These are phyloP conservation scores for Rhodotorula sphaerocarpa DNA, from an alignment of 768 basidiomycete genomes.

Conservation along the genomic window DNA sequence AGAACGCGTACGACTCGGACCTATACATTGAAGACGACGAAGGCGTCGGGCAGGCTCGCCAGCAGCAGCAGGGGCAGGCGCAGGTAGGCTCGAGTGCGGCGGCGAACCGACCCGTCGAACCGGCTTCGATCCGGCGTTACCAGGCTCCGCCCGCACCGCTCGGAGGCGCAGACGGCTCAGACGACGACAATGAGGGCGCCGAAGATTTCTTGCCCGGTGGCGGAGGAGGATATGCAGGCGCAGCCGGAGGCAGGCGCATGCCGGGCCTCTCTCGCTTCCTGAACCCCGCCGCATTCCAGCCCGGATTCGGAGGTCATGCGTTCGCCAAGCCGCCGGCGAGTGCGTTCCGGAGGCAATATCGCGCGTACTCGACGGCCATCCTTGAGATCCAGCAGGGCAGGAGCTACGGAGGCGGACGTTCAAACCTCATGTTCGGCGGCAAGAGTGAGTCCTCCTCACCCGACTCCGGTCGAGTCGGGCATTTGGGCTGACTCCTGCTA, in stretches of 20 bases:
- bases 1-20: slow-evolving; percentile 28
- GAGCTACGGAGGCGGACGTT: slow-evolving; percentile 51
- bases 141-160: slow-evolving; percentile 20
- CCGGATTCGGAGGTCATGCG: slow-evolving; percentile 36
- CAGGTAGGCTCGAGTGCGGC: too few species aligned
- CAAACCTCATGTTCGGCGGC: slow-evolving; percentile 90
- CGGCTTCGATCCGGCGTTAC: slow-evolving; percentile 18
- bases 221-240: slow-evolving; percentile 6
- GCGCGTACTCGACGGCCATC: slow-evolving; percentile 47
- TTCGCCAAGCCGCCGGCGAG: slow-evolving; percentile 50
- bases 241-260: not conserved
- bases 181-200: slow-evolving; percentile 15
- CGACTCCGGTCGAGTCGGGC: too few species aligned
- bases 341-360: slow-evolving; percentile 83
- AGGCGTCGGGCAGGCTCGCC: not conserved
- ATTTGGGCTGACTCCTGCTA: not conserved
- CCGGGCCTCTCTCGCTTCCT: slow-evolving; percentile 20
- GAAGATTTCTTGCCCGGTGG: too few species aligned
- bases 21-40: slow-evolving; percentile 30
- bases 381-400: slow-evolving; percentile 39
- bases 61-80: slow-evolving; percentile 1
- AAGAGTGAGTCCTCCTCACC: slow-evolving; percentile 64
- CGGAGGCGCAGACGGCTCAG: slow-evolving; percentile 9
- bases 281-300: slow-evolving; percentile 32
- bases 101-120: not conserved